Base-by-base conservation (phyloP, 2,329 filamentous ascomycete species). In the Xylaria polymorpha region DNA sequence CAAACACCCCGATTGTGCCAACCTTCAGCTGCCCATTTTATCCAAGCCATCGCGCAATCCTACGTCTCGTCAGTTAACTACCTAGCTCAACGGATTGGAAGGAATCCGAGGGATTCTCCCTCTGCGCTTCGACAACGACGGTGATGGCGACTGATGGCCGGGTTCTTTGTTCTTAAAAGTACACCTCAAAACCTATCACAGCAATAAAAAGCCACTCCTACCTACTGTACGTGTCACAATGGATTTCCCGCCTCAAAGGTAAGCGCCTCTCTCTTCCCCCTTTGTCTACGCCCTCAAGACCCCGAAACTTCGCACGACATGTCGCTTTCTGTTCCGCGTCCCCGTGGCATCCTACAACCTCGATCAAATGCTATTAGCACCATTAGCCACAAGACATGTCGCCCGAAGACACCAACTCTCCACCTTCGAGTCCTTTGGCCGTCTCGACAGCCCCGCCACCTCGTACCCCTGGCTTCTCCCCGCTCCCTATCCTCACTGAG, bases 191-290 rank as follows among this genome's bases (percentile, higher is more conserved):
- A 57, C 61, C 67, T 61, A 37, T 59, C 56, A 62, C 39, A 15
- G 4, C 32, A 51, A 65, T 58, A 48, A 73, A 43, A 71, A 71
- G 60, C 58, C 39, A 22, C 48, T 15, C 22, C 25, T 29, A 29
- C 25, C 48, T 15, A 32, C n/a, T n/a, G n/a, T n/a, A n/a, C 35
- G 14, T 39, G 53, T 44, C 37, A 77, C 73, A 76, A 78, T 78
- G 77, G 75, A 75, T 44, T 74, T 71, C 43, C 68, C 70, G 44
- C 76, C 74, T 61, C 72, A 77, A 72, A 75, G 77, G 77, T 78
- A 74, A 75, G 76, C 69, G 60, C 60, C 59, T 61, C 53, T 62
- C 41, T 25, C 53, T 15, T 60, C 22, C 43, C 37, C 53, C 29
- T 57, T 51, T 18, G 4, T 14, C 56, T 12, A 2, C 35, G 25